phyloP scores from a whole-genome alignment of 163 green algal genomes.

The Chloromonas sp. region DNA sequence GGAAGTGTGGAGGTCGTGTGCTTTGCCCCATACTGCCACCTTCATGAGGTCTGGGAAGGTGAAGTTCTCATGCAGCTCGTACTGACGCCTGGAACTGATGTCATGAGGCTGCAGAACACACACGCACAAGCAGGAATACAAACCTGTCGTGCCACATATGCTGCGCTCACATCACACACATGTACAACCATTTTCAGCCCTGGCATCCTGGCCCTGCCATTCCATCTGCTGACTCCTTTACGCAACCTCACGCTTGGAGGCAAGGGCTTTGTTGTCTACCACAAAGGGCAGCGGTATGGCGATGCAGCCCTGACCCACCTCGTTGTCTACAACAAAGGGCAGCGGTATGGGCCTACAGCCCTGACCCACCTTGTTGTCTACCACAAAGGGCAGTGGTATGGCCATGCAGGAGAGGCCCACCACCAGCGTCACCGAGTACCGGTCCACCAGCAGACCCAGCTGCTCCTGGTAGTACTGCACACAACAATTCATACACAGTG shows the following conservation, averaged over 20 bases:
- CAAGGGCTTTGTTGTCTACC: not conserved
- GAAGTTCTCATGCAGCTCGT: not conserved
- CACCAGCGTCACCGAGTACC: not conserved
- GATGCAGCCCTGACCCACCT: not conserved
- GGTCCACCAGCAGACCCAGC: not conserved
- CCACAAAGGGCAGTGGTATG: conserved; percentile 9
- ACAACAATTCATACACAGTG: not conserved
- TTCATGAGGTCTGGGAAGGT: not conserved
- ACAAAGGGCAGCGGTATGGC: conserved; percentile 10
- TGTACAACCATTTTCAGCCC: too few relatives aligned
- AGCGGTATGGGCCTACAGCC: not conserved
- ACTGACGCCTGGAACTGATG: not conserved
- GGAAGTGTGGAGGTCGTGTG: too few relatives aligned
- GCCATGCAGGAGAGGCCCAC: not conserved
- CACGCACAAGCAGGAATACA: not conserved
- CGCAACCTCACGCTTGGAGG: too few relatives aligned
- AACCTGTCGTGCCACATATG: not conserved
- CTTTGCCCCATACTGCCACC: not conserved
- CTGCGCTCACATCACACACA: not conserved
- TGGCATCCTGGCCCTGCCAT: too few relatives aligned
- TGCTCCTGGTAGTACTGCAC: not conserved
- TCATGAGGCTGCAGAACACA: conserved; percentile 1
- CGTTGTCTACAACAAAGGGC: not conserved
- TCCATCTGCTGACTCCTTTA: too few relatives aligned
- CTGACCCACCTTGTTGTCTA: not conserved